phyloP scores from a whole-genome alignment of 2,329 filamentous ascomycete genomes.

The Fusarium mexicanum region DNA sequence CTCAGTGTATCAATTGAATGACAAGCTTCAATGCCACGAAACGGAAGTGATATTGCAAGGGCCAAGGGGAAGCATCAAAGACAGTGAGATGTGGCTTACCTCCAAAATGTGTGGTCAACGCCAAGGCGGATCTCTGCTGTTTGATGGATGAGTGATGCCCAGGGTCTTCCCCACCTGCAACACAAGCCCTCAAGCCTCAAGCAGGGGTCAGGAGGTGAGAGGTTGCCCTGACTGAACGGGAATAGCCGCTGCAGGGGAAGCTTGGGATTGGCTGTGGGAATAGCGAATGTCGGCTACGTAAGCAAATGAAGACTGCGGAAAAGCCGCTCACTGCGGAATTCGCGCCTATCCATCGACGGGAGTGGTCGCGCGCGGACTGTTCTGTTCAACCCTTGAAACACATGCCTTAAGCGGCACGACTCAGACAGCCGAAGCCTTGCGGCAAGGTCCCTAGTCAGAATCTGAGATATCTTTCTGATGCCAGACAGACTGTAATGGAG shows the following conservation, averaged over 20 bases:
- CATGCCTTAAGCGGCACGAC: constrained; percentile 19
- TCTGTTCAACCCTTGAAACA: constrained; percentile 4
- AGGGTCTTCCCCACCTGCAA: constrained; percentile 34
- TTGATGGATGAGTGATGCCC: constrained; percentile 13
- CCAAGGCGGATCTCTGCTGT: constrained; percentile 35
- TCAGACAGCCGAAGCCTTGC: constrained; percentile 23
- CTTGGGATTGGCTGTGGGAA: constrained; percentile 3
- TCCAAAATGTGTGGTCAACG: constrained; percentile 27
- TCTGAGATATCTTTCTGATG: constrained; percentile 2
- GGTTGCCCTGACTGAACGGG: constrained; percentile 18
- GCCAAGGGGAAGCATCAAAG: not conserved
- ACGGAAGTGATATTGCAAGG: constrained; percentile 10
- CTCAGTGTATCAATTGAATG: not conserved
- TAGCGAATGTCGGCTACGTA: constrained; percentile 4
- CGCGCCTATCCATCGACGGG: constrained; percentile 25
- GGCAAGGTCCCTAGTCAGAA: not conserved
- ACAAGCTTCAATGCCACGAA: constrained; percentile 22
- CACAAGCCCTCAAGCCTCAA: constrained; percentile 22
- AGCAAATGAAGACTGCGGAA: constrained; percentile 31
- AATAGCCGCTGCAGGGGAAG: constrained; percentile 18
- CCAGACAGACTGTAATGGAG: constrained; percentile 6
- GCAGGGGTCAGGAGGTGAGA: constrained; percentile 37
- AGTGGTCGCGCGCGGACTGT: constrained; percentile 11
- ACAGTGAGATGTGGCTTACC: constrained; percentile 26
- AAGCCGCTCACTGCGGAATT: constrained; percentile 31